phyloP scores from a whole-genome alignment of 805 yeast species.

The Jamesozyma rosinii region DNA sequence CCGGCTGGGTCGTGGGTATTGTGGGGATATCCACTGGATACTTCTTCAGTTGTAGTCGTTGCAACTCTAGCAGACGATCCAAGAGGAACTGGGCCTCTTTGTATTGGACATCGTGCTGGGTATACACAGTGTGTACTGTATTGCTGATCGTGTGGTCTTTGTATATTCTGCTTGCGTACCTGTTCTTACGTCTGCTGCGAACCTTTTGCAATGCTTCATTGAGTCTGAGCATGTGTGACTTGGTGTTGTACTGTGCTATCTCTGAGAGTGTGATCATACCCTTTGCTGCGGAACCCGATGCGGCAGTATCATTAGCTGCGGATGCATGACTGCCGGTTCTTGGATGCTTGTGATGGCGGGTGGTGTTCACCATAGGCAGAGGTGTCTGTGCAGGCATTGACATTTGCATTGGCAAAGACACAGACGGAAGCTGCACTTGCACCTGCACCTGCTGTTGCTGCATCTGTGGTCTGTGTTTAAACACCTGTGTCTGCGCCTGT shows the following conservation, averaged over 20 bases:
- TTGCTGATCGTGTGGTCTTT: constrained; percentile 7
- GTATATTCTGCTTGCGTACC: neutral
- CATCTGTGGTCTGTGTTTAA: no score
- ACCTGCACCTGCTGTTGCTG: no score
- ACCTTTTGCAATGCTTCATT: neutral
- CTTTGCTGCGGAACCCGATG: no score
- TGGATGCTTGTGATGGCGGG: neutral
- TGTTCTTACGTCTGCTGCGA: constrained; percentile 1
- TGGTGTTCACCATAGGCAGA: neutral
- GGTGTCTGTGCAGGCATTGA: neutral
- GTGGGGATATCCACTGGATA: neutral
- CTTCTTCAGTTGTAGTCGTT: neutral
- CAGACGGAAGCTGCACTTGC: no score
- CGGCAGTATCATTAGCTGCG: neutral
- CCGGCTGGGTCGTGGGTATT: no score
- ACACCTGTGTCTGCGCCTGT: no score
- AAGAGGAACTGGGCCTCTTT: constrained; percentile 18
- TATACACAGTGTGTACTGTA: constrained; percentile 10
- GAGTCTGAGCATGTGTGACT: constrained; percentile 11
- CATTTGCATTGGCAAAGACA: neutral
- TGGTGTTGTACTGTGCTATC: constrained; percentile 13
- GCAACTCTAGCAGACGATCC: constrained; percentile 12
- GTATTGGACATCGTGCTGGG: constrained; percentile 15
- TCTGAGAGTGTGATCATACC: constrained; percentile 8
- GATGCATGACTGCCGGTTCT: neutral